Evolutionary conservation across 106 monocot genomes (phyloP), one percentile per base, ranked within the genome.

Genomic region (Apostasia shenzhenica): DNA sequence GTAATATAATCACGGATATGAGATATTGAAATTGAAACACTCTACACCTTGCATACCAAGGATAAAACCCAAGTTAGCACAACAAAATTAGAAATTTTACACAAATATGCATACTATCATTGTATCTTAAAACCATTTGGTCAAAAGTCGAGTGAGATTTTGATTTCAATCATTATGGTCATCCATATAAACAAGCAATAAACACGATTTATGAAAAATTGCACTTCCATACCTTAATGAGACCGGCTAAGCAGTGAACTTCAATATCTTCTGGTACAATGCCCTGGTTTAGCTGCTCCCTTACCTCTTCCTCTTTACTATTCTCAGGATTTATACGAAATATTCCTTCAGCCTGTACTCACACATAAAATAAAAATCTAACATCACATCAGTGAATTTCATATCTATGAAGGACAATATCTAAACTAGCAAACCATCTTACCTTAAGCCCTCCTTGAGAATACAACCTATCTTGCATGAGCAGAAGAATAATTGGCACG

Each of bases 281-380:
- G 13, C 94, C 94, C 67, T 78, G 85, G 75, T 94, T 94, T 55
- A 94, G 75, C 67, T 94, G 90, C 51, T 85, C 82, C 51, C 90
- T 85, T 9, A 94, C 82, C 72, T 81, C 56, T 59, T 94, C 94
- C 63, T 94, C 94, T 70, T 94, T 82, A 62, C 87, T 75, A 46
- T 94, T 91, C 72, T 90, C 94, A 0, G 94, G 94, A 63, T 94
- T 94, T 71, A 94, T 94, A 2, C 94, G 76, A 73, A 94, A 94
- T 57, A 94, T 94, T 4, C 94, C 94, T 70, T 94, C 94, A 5
- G 94, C 94, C 94, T 94, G 66, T 52, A 67, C 46, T 63, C 14
- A 12, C 59, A 63, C 8, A 10, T 65, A 65, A 1, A 65, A 65
- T 12, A 45, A 65, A 48, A 8, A 8, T 1, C 9, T 48, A 7